Evolutionary conservation across 331 rosid genomes (phyloP), one percentile per base, ranked within the genome.

Genomic region (Dryas integrifolia): DNA sequence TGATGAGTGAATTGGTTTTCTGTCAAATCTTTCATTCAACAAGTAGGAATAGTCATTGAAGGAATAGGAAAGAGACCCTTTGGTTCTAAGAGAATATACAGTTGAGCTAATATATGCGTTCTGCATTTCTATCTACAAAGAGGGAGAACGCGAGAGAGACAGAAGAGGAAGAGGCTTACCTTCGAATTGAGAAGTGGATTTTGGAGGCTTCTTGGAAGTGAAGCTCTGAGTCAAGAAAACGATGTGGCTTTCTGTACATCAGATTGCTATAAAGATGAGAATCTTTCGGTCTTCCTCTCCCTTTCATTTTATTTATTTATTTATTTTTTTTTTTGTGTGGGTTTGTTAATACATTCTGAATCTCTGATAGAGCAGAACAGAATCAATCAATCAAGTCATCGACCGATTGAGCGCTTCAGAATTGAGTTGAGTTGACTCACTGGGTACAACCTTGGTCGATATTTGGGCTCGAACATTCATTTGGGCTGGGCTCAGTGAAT

Each of bases 1-100:
- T 6, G 79, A 59, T 53, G 70, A 47, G 15, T 39, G 41, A 57
- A 86, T 72, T 59, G 87, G 89, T 80, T 69, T 81, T 79, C 84
- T 78, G 9, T 84, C 88, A 77, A 76, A 84, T 84, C 89, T 81
- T 70, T 85, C 89, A 70, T 76, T 80, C 12, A 83, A 66, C 38
- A 78, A 79, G 86, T 86, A 80, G 55, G 92, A 85, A 77, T 79
- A 81, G 59, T 84, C 92, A 77, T 83, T 87, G 77, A 76, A 83
- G 70, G 81, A 84, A 76, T 82, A 81, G 13, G 92, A 79, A 80
- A 75, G 70, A 24, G 89, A 47, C 43, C 84, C 86, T 66, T 86
- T 86, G 67, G 80, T 79, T 83, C 88, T 69, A 26, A 86, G 53
- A 7, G 87, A 80, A 75, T 87, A 89, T 41, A 85, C 16, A 16